A percentile compares a stretch with the other conserved stretches of the same genome.
Evolutionary conservation across 805 yeast species (phyloP).

Genomic region (Ogataea saltuana): DNA sequence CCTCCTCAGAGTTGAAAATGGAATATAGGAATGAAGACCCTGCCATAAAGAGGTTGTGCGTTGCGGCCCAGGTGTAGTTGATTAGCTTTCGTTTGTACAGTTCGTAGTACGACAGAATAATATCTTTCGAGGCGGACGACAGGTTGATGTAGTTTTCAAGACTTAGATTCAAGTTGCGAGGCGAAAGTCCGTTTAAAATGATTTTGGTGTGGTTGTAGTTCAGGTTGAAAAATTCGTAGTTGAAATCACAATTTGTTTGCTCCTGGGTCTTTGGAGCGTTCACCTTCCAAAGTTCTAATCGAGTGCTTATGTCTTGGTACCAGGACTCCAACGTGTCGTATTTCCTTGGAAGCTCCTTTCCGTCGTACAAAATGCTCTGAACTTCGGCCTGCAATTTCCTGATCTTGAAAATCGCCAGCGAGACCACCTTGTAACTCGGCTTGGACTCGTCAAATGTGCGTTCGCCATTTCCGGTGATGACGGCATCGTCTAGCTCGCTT

Average conservation of each 20-base stretch:
- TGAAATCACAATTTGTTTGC: constrained; percentile 74
- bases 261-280: constrained; percentile 55
- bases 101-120: constrained; percentile 62
- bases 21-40: constrained; percentile 83
- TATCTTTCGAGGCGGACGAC: constrained; percentile 62
- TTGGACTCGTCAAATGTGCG: constrained; percentile 41
- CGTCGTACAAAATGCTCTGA: constrained; percentile 69
- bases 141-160: constrained; percentile 56
- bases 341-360: constrained; percentile 67
- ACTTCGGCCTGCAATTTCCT: constrained; percentile 77
- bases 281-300: constrained; percentile 64
- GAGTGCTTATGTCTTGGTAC: constrained; percentile 52
- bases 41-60: constrained; percentile 85
- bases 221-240: constrained; percentile 64
- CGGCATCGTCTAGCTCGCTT: constrained; percentile 70
- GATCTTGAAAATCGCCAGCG: constrained; percentile 65
- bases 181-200: constrained; percentile 75
- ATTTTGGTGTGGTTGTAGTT: constrained; percentile 77
- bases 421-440: constrained; percentile 63
- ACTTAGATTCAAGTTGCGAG: constrained; percentile 58
- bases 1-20: constrained; percentile 65
- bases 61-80: constrained; percentile 92
- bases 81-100: constrained; percentile 57
- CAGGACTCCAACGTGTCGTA: constrained; percentile 58
- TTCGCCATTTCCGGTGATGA: constrained; percentile 41